phyloP scores from a whole-genome alignment of 768 basidiomycete genomes.

The Russula ochroleuca region DNA sequence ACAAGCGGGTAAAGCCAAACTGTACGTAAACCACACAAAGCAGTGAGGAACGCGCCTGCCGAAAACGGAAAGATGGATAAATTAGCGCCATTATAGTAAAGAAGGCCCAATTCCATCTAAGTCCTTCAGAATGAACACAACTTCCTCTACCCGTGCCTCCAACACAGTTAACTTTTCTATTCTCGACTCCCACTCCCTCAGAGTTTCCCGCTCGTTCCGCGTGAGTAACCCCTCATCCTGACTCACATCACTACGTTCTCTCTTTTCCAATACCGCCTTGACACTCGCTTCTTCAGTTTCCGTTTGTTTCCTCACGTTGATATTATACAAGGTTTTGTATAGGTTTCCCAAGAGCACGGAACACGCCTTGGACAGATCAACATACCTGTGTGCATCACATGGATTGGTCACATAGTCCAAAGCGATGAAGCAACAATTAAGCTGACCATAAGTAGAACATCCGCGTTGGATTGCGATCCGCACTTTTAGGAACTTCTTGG shows the following conservation, averaged over 20 bases:
- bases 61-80: background rate
- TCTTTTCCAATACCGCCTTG: slow-evolving; percentile 72
- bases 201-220: slow-evolving; percentile 67
- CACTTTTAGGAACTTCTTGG: slow-evolving; percentile 89
- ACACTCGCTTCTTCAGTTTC: slow-evolving; percentile 67
- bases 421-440: background rate
- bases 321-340: slow-evolving; percentile 90
- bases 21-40: too few species aligned
- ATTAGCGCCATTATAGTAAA: background rate
- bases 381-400: slow-evolving; percentile 57
- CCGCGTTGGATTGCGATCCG: slow-evolving; percentile 82
- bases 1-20: too few species aligned
- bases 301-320: slow-evolving; percentile 63
- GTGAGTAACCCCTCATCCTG: slow-evolving; percentile 67
- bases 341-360: slow-evolving; percentile 68
- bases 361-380: slow-evolving; percentile 81
- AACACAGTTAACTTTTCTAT: slow-evolving; percentile 71
- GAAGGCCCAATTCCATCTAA: too few species aligned
- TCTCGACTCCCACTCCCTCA: slow-evolving; percentile 71
- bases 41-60: too few species aligned
- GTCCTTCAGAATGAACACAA: slow-evolving; percentile 86
- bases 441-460: slow-evolving; percentile 89
- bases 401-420: background rate
- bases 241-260: slow-evolving; percentile 79
- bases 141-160: slow-evolving; percentile 82